These are phyloP conservation scores for Cardamine chenopodiifolia DNA, from an alignment of 345 rosid genomes.

Conservation along the genomic window DNA sequence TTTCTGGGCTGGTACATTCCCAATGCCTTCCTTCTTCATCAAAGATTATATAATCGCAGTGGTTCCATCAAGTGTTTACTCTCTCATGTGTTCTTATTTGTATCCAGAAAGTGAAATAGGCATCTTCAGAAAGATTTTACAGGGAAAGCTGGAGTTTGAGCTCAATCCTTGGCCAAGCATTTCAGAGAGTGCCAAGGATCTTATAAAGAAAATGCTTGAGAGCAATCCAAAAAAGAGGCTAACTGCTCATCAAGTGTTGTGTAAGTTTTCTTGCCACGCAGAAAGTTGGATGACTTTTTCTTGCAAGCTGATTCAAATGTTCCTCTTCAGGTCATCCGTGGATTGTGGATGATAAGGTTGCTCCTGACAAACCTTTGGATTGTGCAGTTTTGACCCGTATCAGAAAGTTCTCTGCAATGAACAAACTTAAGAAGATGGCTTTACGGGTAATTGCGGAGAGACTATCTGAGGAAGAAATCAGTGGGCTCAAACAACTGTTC, in stretches of 20 bases:
- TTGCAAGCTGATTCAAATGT: neutral
- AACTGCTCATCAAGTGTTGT: constrained; percentile 76
- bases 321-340: constrained; percentile 68
- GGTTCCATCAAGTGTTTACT: constrained; percentile 10
- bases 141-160: constrained; percentile 64
- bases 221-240: constrained; percentile 61
- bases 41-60: neutral
- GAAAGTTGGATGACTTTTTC: neutral
- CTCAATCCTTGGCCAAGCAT: constrained; percentile 79
- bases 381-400: constrained; percentile 73
- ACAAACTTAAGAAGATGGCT: constrained; percentile 88
- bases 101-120: constrained; percentile 69
- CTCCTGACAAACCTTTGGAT: constrained; percentile 83
- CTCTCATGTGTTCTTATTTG: constrained; percentile 25
- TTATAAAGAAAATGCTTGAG: constrained; percentile 68
- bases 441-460: constrained; percentile 78
- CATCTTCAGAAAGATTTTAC: constrained; percentile 71
- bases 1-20: constrained; percentile 70
- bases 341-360: constrained; percentile 77
- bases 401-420: constrained; percentile 81
- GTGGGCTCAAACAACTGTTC: constrained; percentile 77
- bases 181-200: constrained; percentile 78
- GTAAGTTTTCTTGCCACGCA: constrained; percentile 46
- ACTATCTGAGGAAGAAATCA: constrained; percentile 78
- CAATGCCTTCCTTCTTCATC: constrained; percentile 28